Evolutionary conservation across 106 monocot species (phyloP).

Genomic region (Acorus gramineus): DNA sequence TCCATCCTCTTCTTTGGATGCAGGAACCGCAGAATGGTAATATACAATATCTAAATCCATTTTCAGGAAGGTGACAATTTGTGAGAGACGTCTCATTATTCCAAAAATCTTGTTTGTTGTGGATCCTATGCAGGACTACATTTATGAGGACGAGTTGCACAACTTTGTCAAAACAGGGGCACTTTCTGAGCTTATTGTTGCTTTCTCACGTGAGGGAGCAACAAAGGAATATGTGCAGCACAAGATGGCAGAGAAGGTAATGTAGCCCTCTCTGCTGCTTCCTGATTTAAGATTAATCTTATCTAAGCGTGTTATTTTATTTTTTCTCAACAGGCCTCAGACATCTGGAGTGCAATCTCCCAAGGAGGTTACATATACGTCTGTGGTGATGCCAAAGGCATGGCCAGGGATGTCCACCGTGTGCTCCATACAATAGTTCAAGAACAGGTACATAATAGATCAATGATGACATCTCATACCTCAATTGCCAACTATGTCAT

Average conservation of each 20-base stretch:
- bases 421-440: slow-evolving; percentile 59
- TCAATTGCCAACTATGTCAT: neutral
- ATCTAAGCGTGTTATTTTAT: neutral
- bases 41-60: no score
- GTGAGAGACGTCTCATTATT: no score
- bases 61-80: no score
- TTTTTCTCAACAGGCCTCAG: slow-evolving; percentile 33
- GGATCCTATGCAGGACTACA: slow-evolving; percentile 41
- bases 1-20: slow-evolving; percentile 51
- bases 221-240: slow-evolving; percentile 74
- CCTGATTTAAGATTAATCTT: no score
- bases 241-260: slow-evolving; percentile 61
- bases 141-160: slow-evolving; percentile 62
- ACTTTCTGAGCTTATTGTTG: slow-evolving; percentile 57
- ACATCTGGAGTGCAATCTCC: slow-evolving; percentile 50
- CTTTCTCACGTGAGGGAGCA: slow-evolving; percentile 65
- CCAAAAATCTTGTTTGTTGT: no score
- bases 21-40: slow-evolving; percentile 40
- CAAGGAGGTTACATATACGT: slow-evolving; percentile 66
- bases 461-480: neutral
- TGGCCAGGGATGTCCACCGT: slow-evolving; percentile 77
- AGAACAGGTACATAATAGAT: slow-evolving; percentile 28
- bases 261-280: no score
- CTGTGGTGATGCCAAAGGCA: slow-evolving; percentile 82
- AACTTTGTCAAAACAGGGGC: slow-evolving; percentile 45